Base-by-base conservation (phyloP, 371 early-diverging fungal species). In the Syncephalastrum monosporum region DNA sequence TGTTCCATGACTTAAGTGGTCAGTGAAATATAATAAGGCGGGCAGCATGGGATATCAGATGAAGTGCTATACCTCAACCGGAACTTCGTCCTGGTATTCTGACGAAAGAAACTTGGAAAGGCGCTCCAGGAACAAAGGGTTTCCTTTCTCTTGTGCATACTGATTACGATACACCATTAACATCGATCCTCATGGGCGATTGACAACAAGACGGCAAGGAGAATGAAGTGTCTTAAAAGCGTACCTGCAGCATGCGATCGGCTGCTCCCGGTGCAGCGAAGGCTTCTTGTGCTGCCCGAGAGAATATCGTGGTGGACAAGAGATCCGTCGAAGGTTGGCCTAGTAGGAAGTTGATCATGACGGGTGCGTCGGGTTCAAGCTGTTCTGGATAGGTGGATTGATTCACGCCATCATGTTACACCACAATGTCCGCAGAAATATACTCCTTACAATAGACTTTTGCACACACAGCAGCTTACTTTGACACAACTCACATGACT, bases 301-400 rank as follows among this genome's bases (percentile, higher is more conserved):
- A 16, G 52, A 71, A 63, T 3, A 63, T 24, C 16, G 62, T 38
- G 12, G 60, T 19, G 1, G 72, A 67, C 38, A 75, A 47, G 12
- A 75, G 23, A 27, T 71, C 72, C 12, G 47, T n/a, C 5, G 69
- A 68, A 33, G 75, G 75, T n/a, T 63, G 56, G 2, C 75, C 75
- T 16, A 57, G 55, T 19, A 67, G 47, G 29, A 75, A 67, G 47
- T 75, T 57, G 51, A 75, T 64, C 53, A 61, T 64, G 51, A 51
- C 55, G 27, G 50, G 17, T 33, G 44, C 2, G 6, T 8, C 6
- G 8, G 38, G 4, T 33, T 5, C 38, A 33, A 33, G 8, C 38
- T 33, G 38, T 5, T 33, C 38, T 33, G 10, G 2, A 33, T 33
- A 0, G 6, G 8, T 33, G 38, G 38, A 33, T 33, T 33, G 38